Conservation (phyloP, 768 basidiomycete species). For the Kwoniella europaea region DNA sequence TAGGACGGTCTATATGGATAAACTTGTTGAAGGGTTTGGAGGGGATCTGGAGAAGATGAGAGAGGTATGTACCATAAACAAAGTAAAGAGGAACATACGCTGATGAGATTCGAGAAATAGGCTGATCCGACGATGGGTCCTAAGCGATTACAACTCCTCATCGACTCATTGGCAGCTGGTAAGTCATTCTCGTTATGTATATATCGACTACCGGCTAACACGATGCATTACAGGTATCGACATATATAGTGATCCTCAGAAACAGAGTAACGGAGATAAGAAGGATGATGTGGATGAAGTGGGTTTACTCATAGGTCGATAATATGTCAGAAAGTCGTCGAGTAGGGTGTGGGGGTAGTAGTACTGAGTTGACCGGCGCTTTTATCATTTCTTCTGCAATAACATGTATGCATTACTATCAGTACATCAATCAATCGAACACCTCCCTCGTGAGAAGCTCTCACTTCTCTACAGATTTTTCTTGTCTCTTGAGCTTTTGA, state of each 20-base stretch:
- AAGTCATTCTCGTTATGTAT: not conserved
- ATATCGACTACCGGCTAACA: not conserved
- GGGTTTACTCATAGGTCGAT: conserved; percentile 22
- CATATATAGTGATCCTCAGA: conserved; percentile 28
- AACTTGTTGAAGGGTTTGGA: conserved; percentile 49
- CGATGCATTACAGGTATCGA: conserved; percentile 20
- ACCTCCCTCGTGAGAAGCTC: too few species aligned
- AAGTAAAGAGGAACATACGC: not conserved
- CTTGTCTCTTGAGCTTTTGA: too few species aligned
- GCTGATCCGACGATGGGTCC: conserved; percentile 32
- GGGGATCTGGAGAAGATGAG: conserved; percentile 50
- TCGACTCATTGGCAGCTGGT: conserved; percentile 33
- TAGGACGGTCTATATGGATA: conserved; percentile 53
- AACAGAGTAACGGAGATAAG: not conserved
- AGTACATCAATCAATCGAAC: too few species aligned
- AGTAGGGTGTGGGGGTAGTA: not conserved
- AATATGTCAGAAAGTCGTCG: not conserved
- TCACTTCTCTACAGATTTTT: too few species aligned
- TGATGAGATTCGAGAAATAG: not conserved
- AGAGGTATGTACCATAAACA: conserved; percentile 33
- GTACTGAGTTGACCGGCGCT: not conserved
- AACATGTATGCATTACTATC: not conserved
- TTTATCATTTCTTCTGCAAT: not conserved
- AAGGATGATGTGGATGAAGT: conserved; percentile 28
- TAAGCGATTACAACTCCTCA: conserved; percentile 29